These are phyloP conservation scores for Parascedosporium putredinis DNA, from an alignment of 2,329 filamentous ascomycete species.

Conservation along the genomic window DNA sequence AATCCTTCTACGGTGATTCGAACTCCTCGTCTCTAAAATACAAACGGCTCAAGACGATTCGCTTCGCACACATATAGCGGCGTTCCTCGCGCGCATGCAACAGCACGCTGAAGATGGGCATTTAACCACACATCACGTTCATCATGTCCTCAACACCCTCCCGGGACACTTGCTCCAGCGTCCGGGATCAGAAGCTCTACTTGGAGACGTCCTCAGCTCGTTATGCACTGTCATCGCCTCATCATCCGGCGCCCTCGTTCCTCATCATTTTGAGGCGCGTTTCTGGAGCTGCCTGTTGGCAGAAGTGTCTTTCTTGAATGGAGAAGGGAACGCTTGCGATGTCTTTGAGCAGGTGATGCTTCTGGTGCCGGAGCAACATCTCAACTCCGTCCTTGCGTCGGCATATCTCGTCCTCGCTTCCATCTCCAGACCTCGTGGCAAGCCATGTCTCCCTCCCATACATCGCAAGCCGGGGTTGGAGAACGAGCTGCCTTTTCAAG, in stretches of 20 bases:
- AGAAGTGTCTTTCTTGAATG: conserved; percentile 6
- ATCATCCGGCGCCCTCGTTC: conserved; percentile 6
- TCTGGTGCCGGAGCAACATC: conserved; percentile 3
- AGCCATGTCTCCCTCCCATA: neutral
- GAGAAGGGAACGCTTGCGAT: conserved; percentile 5
- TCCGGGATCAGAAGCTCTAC: neutral
- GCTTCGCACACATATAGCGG: neutral
- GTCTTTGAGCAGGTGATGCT: conserved; percentile 6
- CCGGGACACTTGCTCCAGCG: conserved; percentile 5
- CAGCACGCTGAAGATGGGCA: conserved; percentile 8
- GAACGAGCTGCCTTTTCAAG: conserved; percentile 7
- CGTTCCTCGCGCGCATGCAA: conserved; percentile 6
- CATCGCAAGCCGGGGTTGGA: neutral
- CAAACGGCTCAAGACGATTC: conserved; percentile 1
- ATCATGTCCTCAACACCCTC: conserved; percentile 5
- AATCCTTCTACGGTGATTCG: neutral
- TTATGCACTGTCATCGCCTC: conserved; percentile 6
- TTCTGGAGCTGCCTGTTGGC: conserved; percentile 10
- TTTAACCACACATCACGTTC: conserved; percentile 9
- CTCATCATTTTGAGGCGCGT: conserved; percentile 4
- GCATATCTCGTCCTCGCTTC: neutral
- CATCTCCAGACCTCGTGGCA: neutral
- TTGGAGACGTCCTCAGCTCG: conserved; percentile 6
- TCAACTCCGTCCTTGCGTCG: neutral
- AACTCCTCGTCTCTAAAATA: neutral